Percentiles rank a stretch among this genome's conserved stretches.
Conservation (phyloP, 176 grass and related monocot genomes). For the Oryza nivara region DNA sequence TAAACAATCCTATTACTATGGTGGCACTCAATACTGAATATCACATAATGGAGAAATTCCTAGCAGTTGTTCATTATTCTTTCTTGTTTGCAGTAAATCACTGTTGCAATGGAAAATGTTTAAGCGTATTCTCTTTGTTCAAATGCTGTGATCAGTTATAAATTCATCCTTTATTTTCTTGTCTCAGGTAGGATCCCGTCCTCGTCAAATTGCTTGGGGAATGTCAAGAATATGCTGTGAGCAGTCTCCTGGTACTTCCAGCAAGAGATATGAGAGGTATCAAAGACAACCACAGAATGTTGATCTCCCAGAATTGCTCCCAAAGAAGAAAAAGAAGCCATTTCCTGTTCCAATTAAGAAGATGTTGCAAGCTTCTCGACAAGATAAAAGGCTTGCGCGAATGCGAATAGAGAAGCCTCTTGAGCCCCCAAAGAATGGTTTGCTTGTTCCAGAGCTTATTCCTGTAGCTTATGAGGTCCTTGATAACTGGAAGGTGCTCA, state of each 20-base stretch:
- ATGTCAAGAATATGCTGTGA: constrained; percentile 34
- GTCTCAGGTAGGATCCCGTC: constrained; percentile 21
- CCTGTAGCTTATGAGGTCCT: constrained; percentile 79
- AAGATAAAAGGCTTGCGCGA: constrained; percentile 68
- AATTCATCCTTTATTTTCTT: background rate
- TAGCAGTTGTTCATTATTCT: background rate
- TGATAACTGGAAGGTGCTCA: constrained; percentile 80
- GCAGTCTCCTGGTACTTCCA: constrained; percentile 33
- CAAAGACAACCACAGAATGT: constrained; percentile 62
- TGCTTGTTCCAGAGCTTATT: constrained; percentile 85
- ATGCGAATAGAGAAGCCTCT: constrained; percentile 78
- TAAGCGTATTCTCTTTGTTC: background rate
- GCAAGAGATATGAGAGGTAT: constrained; percentile 30
- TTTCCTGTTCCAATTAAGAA: constrained; percentile 76
- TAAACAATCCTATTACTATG: background rate
- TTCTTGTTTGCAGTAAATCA: background rate
- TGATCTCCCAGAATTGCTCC: constrained; percentile 75
- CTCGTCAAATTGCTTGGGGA: constrained; percentile 1
- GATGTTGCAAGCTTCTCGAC: constrained; percentile 61
- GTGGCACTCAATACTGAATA: background rate
- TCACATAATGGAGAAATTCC: background rate
- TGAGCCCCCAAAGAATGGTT: constrained; percentile 80
- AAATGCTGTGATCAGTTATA: background rate
- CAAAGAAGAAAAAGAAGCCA: constrained; percentile 91
- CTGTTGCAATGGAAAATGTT: background rate